phyloP scores from a whole-genome alignment of 139 green algal genomes.

The Desmodesmus armatus region DNA sequence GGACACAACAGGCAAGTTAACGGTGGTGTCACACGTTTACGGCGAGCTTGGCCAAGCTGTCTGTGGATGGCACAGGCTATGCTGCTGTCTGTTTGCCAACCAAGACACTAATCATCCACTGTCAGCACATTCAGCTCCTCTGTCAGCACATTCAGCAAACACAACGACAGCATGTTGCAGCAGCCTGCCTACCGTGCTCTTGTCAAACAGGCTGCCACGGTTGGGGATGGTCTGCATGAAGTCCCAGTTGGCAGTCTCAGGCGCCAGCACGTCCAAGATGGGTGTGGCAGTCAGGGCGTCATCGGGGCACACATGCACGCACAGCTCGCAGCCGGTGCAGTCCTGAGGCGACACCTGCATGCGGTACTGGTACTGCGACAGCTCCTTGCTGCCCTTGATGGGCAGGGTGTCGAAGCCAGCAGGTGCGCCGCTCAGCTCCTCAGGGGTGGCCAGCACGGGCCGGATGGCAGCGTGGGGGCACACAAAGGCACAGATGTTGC shows the following conservation, averaged over 20 bases:
- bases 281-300: conserved; percentile 54
- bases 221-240: conserved; percentile 51
- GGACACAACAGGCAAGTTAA: too few species aligned
- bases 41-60: background rate
- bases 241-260: conserved; percentile 59
- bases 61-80: too few species aligned
- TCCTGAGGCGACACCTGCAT: conserved; percentile 72
- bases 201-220: conserved; percentile 62
- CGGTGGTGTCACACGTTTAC: too few species aligned
- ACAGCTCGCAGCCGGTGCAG: conserved; percentile 77
- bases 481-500: conserved; percentile 77
- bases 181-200: conserved; percentile 43
- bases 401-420: conserved; percentile 50
- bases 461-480: conserved; percentile 75
- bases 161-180: too few species aligned
- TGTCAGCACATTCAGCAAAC: background rate
- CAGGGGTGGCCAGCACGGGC: conserved; percentile 53
- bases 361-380: conserved; percentile 62
- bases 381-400: conserved; percentile 50
- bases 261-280: conserved; percentile 46
- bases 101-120: too few species aligned
- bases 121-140: background rate
- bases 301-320: conserved; percentile 68
- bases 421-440: conserved; percentile 56
- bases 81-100: too few species aligned